Percentiles rank a stretch among this genome's conserved stretches.
phyloP scores from a whole-genome alignment of 1,139 yeast genomes.

The Candida sanyaensis region DNA sequence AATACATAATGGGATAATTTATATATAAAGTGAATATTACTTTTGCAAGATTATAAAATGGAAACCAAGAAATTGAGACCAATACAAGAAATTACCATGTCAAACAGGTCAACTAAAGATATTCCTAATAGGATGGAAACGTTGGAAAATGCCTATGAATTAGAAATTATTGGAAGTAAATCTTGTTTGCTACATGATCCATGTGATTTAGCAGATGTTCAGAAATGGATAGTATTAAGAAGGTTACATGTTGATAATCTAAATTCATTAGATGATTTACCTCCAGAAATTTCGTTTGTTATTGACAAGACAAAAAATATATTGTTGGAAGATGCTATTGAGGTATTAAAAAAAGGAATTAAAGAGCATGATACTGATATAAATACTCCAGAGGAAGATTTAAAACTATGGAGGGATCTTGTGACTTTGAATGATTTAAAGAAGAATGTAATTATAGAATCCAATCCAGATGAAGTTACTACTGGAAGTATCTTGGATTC shows the following conservation, averaged over 20 bases:
- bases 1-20: too few species aligned
- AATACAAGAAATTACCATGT: too few species aligned
- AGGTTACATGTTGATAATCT: conserved; percentile 30
- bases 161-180: too few species aligned
- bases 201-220: conserved; percentile 22
- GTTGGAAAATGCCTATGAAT: too few species aligned
- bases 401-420: conserved; percentile 21
- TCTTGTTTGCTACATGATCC: too few species aligned
- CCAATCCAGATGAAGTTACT: neutral
- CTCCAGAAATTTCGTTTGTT: conserved; percentile 27
- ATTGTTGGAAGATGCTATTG: conserved; percentile 23
- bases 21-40: too few species aligned
- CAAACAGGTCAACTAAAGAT: too few species aligned
- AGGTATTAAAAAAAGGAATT: conserved; percentile 20
- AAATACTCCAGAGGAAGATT: conserved; percentile 40
- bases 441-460: neutral
- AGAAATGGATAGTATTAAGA: conserved; percentile 28
- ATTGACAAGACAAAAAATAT: conserved; percentile 28
- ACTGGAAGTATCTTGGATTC: too few species aligned
- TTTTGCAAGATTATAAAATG: too few species aligned
- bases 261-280: conserved; percentile 26
- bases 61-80: too few species aligned
- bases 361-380: conserved; percentile 23
- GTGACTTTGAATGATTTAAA: conserved; percentile 7
- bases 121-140: too few species aligned